Percentiles rank a stretch among this genome's conserved stretches.
These are phyloP conservation scores for Ganoderma meredithae DNA, from an alignment of 1,284 basidiomycete species.

Conservation along the genomic window DNA sequence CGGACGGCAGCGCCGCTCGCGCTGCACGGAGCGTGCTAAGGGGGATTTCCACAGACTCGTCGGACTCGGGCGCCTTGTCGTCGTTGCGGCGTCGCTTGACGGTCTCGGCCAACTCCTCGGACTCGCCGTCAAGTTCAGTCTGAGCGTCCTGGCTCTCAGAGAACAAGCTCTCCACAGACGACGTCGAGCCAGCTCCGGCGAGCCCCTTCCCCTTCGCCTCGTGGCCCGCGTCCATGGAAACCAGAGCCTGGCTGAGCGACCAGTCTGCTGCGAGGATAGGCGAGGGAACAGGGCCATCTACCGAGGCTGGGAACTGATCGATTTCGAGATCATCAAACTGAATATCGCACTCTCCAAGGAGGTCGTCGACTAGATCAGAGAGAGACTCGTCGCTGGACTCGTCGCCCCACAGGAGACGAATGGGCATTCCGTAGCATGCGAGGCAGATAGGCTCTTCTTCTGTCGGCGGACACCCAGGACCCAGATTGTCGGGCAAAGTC, in stretches of 20 bases:
- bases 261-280: constrained; percentile 2
- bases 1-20: not conserved
- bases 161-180: not conserved
- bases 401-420: constrained; percentile 3
- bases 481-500: not conserved
- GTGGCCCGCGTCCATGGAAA: too few species aligned
- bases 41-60: not conserved
- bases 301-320: not conserved
- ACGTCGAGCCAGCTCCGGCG: too few species aligned
- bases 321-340: not conserved
- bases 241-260: not conserved
- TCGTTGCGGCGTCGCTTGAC: not conserved
- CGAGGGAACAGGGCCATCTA: not conserved
- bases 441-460: not conserved
- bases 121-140: not conserved
- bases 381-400: not conserved
- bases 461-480: not conserved
- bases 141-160: not conserved
- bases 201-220: not conserved
- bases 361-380: not conserved
- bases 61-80: too few species aligned
- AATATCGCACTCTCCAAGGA: not conserved
- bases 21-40: not conserved
- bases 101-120: not conserved
- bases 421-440: not conserved